Conservation (phyloP, 345 rosid species). For the Clarkia xantiana region DNA sequence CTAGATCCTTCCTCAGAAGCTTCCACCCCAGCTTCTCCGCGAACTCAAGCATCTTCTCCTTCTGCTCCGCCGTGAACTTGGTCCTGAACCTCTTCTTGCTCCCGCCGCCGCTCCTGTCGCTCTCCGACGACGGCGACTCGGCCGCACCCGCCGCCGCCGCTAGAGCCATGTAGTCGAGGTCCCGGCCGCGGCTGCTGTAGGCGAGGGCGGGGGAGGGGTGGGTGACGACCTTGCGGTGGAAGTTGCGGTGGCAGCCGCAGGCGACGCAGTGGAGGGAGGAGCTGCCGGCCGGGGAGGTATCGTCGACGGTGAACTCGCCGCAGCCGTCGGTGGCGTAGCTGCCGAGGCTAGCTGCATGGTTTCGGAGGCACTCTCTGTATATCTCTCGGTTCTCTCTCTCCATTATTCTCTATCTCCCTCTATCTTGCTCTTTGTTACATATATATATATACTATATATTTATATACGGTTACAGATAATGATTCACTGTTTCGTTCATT, state of each 20-base stretch:
- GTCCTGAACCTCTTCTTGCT: slow-evolving; percentile 40
- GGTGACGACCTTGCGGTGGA: slow-evolving; percentile 49
- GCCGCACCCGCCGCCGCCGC: background rate
- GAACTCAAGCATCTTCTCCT: slow-evolving; percentile 42
- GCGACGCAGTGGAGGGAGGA: slow-evolving; percentile 53
- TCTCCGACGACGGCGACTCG: slow-evolving; percentile 8
- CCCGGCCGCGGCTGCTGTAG: slow-evolving; percentile 5
- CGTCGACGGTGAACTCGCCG: slow-evolving; percentile 46
- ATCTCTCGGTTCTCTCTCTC: slow-evolving; percentile 13
- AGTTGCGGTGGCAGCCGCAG: slow-evolving; percentile 94
- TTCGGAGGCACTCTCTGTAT: slow-evolving; percentile 71
- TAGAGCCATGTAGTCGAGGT: slow-evolving; percentile 1
- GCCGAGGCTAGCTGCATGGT: slow-evolving; percentile 83
- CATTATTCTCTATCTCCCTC: slow-evolving; percentile 3
- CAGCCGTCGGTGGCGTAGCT: slow-evolving; percentile 79
- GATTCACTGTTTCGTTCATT: too few species aligned
- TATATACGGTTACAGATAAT: too few species aligned
- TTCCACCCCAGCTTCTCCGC: slow-evolving; percentile 58
- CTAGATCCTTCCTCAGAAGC: slow-evolving; percentile 36
- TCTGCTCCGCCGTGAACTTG: slow-evolving; percentile 52
- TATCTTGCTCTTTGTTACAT: background rate
- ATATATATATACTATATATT: background rate
- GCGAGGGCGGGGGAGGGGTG: slow-evolving; percentile 8
- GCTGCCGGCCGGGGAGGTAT: slow-evolving; percentile 18
- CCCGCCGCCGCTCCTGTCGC: slow-evolving; percentile 8